Percentiles rank a stretch among this genome's conserved stretches.
Conservation (phyloP, 768 basidiomycete genomes). For the Coprinellus aureogranulatus region DNA sequence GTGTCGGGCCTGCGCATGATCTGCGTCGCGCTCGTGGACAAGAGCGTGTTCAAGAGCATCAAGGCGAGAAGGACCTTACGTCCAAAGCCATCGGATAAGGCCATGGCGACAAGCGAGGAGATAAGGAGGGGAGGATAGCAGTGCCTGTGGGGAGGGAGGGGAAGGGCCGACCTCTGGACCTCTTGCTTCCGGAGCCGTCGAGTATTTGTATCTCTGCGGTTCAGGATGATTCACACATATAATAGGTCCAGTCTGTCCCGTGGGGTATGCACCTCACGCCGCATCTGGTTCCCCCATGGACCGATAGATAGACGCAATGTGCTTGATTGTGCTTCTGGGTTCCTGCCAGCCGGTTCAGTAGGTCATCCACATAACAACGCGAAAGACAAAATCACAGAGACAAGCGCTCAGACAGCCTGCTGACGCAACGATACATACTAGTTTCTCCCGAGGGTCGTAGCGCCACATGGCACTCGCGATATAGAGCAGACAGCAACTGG, state of each 20-base stretch:
- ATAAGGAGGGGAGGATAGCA: background rate
- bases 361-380: too few species aligned
- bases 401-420: too few species aligned
- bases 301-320: background rate
- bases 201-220: background rate
- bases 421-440: too few species aligned
- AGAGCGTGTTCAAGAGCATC: conserved; percentile 23
- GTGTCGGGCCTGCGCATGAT: conserved; percentile 51
- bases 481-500: too few species aligned
- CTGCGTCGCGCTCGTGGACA: conserved; percentile 41
- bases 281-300: background rate
- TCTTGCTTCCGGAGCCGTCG: background rate
- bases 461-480: too few species aligned
- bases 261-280: background rate
- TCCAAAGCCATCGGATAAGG: background rate
- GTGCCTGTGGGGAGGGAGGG: background rate
- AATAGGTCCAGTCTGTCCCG: background rate
- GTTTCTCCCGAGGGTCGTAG: too few species aligned
- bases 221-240: background rate
- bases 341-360: background rate
- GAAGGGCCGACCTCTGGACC: background rate
- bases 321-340: background rate
- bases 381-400: too few species aligned
- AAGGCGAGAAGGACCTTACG: conserved; percentile 19
- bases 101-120: conserved; percentile 13